Evolutionary conservation across 83 land plant genomes (phyloP).

Genomic region (Thuja plicata): DNA sequence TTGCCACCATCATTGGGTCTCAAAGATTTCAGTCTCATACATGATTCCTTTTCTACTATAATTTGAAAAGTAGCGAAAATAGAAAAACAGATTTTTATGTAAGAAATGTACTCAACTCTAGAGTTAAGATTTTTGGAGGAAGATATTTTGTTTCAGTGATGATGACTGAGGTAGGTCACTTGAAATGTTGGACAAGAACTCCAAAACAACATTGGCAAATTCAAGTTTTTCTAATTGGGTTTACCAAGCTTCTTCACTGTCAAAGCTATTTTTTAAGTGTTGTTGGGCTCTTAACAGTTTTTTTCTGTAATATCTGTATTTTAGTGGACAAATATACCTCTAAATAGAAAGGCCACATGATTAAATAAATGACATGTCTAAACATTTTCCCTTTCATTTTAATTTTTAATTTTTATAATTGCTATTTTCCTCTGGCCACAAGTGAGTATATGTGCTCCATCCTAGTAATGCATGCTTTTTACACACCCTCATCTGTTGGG

Average conservation of each 20-base stretch:
- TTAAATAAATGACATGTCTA: neutral
- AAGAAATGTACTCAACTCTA: neutral
- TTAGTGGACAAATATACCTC: neutral
- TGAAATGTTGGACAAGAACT: no score
- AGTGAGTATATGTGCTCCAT: neutral
- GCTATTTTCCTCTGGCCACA: neutral
- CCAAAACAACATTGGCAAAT: no score
- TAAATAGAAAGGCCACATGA: neutral
- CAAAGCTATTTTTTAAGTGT: neutral
- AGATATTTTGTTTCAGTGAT: no score
- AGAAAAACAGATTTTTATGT: neutral
- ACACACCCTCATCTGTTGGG: neutral
- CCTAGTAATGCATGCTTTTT: neutral
- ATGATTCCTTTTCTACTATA: neutral
- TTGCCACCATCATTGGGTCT: neutral
- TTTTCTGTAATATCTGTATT: no score
- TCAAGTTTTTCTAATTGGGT: no score
- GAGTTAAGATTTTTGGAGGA: no score
- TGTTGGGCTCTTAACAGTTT: neutral
- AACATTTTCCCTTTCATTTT: neutral
- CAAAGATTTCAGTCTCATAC: neutral
- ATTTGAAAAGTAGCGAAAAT: neutral
- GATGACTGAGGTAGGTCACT: no score
- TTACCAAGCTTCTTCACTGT: neutral
- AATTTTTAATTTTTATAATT: no score